A percentile compares a stretch with the other conserved stretches of the same genome.
Evolutionary conservation across 257 asterid species (phyloP).

Genomic region (Forsythia suspensa): DNA sequence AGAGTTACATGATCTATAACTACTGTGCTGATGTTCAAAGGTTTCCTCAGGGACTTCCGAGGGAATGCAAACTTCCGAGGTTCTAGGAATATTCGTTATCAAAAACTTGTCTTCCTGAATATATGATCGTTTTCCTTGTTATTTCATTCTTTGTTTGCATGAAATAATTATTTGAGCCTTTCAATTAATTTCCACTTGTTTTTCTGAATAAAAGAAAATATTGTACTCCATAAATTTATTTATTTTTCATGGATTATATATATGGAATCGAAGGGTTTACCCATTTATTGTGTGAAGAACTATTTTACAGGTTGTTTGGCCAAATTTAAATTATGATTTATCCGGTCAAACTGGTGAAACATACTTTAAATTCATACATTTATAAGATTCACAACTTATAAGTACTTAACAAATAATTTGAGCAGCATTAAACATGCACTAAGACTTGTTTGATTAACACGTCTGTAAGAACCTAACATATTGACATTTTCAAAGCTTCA

Average conservation of each 20-base stretch:
- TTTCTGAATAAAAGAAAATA: neutral
- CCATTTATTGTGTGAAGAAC: neutral
- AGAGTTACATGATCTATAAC: constrained; percentile 34
- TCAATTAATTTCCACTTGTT: neutral
- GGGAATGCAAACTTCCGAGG: constrained; percentile 45
- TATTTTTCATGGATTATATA: neutral
- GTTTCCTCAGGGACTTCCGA: constrained; percentile 36
- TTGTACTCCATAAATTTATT: neutral
- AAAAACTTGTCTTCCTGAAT: neutral
- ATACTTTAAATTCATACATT: too few relatives aligned
- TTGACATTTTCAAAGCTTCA: neutral
- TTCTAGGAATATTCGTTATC: constrained; percentile 10
- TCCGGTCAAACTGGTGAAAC: too few relatives aligned
- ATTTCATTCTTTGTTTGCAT: neutral
- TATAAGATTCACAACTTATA: too few relatives aligned
- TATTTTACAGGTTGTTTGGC: too few relatives aligned
- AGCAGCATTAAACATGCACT: too few relatives aligned
- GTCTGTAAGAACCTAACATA: neutral
- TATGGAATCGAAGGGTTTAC: neutral
- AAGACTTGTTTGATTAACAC: neutral
- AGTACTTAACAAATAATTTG: too few relatives aligned
- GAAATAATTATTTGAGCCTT: neutral
- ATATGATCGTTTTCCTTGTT: neutral
- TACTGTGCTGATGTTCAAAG: constrained; percentile 42
- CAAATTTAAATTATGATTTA: too few relatives aligned